phyloP scores from a whole-genome alignment of 2,329 filamentous ascomycete species.

The Beauveria sp. region DNA sequence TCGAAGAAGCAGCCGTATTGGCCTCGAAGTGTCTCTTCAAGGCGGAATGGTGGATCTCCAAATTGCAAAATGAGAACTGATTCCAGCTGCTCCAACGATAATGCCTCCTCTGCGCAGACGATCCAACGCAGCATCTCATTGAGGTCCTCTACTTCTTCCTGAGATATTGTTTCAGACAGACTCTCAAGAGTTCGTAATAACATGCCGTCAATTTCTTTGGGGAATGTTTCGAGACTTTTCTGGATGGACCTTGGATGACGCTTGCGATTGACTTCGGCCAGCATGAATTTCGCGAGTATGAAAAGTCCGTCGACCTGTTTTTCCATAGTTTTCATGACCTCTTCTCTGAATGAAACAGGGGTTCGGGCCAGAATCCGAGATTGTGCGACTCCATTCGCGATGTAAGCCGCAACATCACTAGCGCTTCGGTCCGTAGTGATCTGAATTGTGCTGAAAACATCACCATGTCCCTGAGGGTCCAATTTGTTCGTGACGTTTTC shows the following conservation, averaged over 20 bases:
- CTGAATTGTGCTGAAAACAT: constrained; percentile 31
- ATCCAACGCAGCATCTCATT: constrained; percentile 41
- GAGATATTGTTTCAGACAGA: constrained; percentile 31
- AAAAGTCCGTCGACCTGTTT: constrained; percentile 39
- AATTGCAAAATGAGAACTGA: constrained; percentile 35
- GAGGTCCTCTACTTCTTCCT: constrained; percentile 33
- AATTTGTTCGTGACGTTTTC: constrained; percentile 29
- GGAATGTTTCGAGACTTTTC: constrained; percentile 36
- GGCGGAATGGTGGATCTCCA: constrained; percentile 31
- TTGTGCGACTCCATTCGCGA: constrained; percentile 32
- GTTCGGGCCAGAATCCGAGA: constrained; percentile 30
- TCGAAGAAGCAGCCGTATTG: constrained; percentile 41
- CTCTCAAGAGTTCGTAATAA: constrained; percentile 33
- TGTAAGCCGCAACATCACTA: constrained; percentile 34
- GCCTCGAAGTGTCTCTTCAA: constrained; percentile 35
- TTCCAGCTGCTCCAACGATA: constrained; percentile 38
- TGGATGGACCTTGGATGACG: constrained; percentile 37
- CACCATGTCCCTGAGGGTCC: constrained; percentile 24
- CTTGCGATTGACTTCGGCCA: constrained; percentile 40
- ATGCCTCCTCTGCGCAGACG: constrained; percentile 34
- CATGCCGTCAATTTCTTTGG: constrained; percentile 36
- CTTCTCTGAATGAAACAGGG: constrained; percentile 25
- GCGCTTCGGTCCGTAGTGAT: constrained; percentile 36
- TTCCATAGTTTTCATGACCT: constrained; percentile 32
- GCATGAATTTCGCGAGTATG: constrained; percentile 42